Conservation (phyloP, 1,284 basidiomycete species). For the Ceratobasidium sp. region DNA sequence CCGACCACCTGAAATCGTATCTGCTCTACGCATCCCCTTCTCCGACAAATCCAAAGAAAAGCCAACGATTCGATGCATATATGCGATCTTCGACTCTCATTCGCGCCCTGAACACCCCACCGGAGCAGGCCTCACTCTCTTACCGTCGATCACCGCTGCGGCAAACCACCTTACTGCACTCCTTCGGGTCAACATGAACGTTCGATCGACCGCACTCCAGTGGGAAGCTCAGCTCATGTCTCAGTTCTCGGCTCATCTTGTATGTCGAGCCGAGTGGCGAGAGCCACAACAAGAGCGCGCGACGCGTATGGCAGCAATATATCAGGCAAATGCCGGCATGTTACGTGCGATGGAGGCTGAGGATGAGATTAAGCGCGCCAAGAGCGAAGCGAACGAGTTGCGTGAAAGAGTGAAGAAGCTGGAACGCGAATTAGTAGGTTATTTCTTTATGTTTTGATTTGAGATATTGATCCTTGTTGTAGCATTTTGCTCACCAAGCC, state of each 20-base stretch:
- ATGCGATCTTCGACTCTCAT: slow-evolving; percentile 70
- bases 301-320: slow-evolving; percentile 30
- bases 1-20: slow-evolving; percentile 70
- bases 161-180: slow-evolving; percentile 58
- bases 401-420: slow-evolving; percentile 45
- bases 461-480: background rate
- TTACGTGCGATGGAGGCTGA: slow-evolving; percentile 49
- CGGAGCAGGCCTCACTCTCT: slow-evolving; percentile 64
- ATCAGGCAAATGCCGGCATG: slow-evolving; percentile 38
- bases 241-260: slow-evolving; percentile 64
- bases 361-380: slow-evolving; percentile 57
- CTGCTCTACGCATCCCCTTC: slow-evolving; percentile 58
- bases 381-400: slow-evolving; percentile 54
- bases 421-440: slow-evolving; percentile 46
- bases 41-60: background rate
- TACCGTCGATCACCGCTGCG: slow-evolving; percentile 52
- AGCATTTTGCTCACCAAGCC: slow-evolving; percentile 16
- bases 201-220: slow-evolving; percentile 55
- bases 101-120: slow-evolving; percentile 61
- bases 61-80: slow-evolving; percentile 46
- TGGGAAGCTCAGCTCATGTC: slow-evolving; percentile 69
- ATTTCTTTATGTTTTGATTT: background rate
- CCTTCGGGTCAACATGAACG: slow-evolving; percentile 56
- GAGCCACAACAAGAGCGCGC: slow-evolving; percentile 6
- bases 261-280: slow-evolving; percentile 49